Conservation (phyloP, 495 filamentous ascomycete genomes). For the Trichocladium antarcticum region DNA sequence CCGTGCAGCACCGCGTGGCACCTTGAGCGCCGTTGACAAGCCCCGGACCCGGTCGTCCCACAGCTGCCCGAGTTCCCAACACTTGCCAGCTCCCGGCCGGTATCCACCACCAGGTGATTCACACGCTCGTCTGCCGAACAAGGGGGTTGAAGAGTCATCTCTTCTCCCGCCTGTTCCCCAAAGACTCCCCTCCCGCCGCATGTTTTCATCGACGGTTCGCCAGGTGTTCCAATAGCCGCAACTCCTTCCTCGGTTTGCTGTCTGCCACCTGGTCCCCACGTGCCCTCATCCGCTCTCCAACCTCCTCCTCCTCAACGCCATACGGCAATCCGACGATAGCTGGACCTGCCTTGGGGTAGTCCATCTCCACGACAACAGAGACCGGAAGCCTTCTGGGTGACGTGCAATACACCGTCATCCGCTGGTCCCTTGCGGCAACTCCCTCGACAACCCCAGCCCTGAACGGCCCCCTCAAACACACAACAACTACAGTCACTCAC, state of each 20-base stretch:
- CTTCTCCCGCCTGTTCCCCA: slow-evolving; percentile 36
- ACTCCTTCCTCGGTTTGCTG: slow-evolving; percentile 21
- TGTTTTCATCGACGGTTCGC: slow-evolving; percentile 31
- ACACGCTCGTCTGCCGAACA: slow-evolving; percentile 26
- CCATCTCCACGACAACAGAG: neutral
- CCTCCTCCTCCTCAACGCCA: neutral
- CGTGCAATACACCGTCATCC: slow-evolving; percentile 1
- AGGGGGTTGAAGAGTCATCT: slow-evolving; percentile 40
- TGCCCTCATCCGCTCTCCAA: neutral
- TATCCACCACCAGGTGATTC: slow-evolving; percentile 26
- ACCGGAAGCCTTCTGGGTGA: slow-evolving; percentile 3
- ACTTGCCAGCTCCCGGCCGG: slow-evolving; percentile 18
- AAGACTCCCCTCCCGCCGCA: slow-evolving; percentile 27
- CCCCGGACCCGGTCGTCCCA: slow-evolving; percentile 15
- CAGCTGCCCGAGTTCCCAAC: slow-evolving; percentile 4
- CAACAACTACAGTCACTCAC: slow-evolving; percentile 33
- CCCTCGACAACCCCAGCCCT: slow-evolving; percentile 4
- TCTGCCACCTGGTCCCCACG: slow-evolving; percentile 28
- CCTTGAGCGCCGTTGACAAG: slow-evolving; percentile 3
- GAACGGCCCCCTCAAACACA: slow-evolving; percentile 10
- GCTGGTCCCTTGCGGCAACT: slow-evolving; percentile 2
- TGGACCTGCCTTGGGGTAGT: neutral
- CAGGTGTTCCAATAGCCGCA: slow-evolving; percentile 31
- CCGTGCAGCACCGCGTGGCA: slow-evolving; percentile 4
- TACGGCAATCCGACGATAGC: slow-evolving; percentile 5